Evolutionary conservation across 140 eudicot species (phyloP).

Genomic region (Erigeron philadelphicus): DNA sequence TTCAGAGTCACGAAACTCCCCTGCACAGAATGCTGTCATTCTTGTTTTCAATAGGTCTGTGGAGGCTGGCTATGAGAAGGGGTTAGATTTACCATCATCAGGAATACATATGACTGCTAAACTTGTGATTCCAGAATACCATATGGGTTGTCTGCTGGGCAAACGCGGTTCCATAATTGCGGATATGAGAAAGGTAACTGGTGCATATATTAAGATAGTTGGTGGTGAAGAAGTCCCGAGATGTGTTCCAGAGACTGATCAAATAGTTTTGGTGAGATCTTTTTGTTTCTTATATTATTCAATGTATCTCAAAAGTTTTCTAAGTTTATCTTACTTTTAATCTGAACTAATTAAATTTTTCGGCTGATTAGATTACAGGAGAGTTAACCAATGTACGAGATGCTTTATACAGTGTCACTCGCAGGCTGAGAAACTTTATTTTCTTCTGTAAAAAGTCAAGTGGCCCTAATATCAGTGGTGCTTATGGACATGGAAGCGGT

Average conservation of each 20-base stretch:
- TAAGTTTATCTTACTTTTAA: neutral
- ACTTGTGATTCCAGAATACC: constrained; percentile 43
- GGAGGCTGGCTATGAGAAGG: constrained; percentile 42
- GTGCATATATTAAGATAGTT: constrained; percentile 49
- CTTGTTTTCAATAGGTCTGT: constrained; percentile 46
- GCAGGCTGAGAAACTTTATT: constrained; percentile 51
- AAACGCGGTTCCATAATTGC: constrained; percentile 69
- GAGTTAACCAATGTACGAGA: constrained; percentile 52
- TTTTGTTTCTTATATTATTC: constrained; percentile 13
- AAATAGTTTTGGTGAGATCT: constrained; percentile 61
- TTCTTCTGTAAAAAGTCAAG: constrained; percentile 30
- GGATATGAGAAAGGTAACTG: constrained; percentile 69
- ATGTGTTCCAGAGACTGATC: constrained; percentile 47
- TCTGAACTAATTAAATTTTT: neutral
- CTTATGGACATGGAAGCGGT: constrained; percentile 28
- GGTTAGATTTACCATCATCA: constrained; percentile 37
- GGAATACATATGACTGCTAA: constrained; percentile 42
- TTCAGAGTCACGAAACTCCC: constrained; percentile 54
- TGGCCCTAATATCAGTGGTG: constrained; percentile 19
- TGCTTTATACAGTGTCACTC: constrained; percentile 52
- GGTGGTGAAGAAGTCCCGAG: constrained; percentile 48
- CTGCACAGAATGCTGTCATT: constrained; percentile 68
- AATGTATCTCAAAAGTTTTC: neutral
- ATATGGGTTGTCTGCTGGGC: constrained; percentile 78
- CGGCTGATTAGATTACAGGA: constrained; percentile 50